phyloP scores from a whole-genome alignment of 495 filamentous ascomycete genomes.

The Aspergillus cavernicola region DNA sequence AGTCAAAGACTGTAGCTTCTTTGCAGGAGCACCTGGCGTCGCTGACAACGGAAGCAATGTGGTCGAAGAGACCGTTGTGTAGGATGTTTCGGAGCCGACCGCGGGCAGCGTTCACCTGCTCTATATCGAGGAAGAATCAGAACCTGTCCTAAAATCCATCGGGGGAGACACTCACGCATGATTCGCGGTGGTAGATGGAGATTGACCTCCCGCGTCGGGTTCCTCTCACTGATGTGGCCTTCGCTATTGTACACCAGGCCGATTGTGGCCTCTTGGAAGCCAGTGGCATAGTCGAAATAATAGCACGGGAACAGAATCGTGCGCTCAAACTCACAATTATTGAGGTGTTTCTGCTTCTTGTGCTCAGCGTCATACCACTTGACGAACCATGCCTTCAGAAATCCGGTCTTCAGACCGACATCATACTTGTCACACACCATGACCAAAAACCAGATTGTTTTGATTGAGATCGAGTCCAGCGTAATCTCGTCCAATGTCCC shows the following conservation, averaged over 20 bases:
- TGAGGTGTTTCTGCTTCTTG: background rate
- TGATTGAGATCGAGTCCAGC: background rate
- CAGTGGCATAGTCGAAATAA: background rate
- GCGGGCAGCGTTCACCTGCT: constrained; percentile 4
- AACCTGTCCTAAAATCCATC: background rate
- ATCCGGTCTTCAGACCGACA: background rate
- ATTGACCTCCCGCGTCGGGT: background rate
- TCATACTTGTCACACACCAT: constrained; percentile 1
- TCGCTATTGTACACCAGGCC: background rate
- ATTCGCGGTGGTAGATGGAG: constrained; percentile 1
- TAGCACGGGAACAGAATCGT: background rate
- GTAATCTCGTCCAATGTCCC: background rate
- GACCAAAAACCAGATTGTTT: background rate
- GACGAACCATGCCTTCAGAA: background rate
- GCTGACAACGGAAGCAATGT: background rate
- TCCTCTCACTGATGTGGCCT: background rate
- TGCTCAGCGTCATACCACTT: background rate
- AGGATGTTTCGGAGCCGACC: constrained; percentile 4
- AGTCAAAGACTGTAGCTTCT: background rate
- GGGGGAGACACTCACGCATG: background rate
- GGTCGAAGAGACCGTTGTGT: background rate
- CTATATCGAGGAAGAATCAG: background rate
- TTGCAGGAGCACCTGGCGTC: background rate
- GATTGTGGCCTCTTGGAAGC: background rate
- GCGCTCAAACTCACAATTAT: background rate